Percentiles rank a stretch among this genome's conserved stretches.
phyloP scores from a whole-genome alignment of 192 early-diverging fungal species.

The Gorgonomyces haynaldii region DNA sequence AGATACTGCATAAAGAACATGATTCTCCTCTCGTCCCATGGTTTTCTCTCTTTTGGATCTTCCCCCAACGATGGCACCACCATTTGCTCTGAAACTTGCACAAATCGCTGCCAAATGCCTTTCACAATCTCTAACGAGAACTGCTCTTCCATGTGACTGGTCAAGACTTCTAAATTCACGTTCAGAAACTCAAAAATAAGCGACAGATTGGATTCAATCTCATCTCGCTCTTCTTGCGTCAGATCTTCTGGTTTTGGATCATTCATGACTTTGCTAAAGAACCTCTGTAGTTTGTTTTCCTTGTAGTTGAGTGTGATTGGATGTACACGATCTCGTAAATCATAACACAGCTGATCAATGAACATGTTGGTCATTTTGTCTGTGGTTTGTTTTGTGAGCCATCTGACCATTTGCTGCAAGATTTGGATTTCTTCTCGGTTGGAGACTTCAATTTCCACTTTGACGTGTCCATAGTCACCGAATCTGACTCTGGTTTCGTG shows the following conservation, averaged over 20 bases:
- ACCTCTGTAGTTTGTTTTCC: not conserved
- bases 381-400: not conserved
- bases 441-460: not conserved
- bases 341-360: slow-evolving; percentile 17
- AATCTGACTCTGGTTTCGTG: not conserved
- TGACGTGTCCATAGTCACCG: not conserved
- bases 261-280: too few species aligned
- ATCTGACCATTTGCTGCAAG: not conserved
- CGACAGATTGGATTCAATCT: slow-evolving; percentile 14
- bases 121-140: slow-evolving; percentile 12
- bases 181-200: slow-evolving; percentile 16
- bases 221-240: not conserved
- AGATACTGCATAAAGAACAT: slow-evolving; percentile 11
- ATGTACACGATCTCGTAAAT: slow-evolving; percentile 18
- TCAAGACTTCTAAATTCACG: slow-evolving; percentile 24
- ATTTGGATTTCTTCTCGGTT: not conserved
- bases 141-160: slow-evolving; percentile 6
- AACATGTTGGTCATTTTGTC: slow-evolving; percentile 8
- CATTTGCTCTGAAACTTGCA: slow-evolving; percentile 12
- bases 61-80: slow-evolving; percentile 16
- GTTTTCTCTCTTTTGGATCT: slow-evolving; percentile 14
- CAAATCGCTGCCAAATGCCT: slow-evolving; percentile 16
- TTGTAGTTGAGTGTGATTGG: slow-evolving; percentile 14
- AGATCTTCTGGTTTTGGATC: not conserved
- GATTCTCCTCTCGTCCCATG: slow-evolving; percentile 13